Base-by-base conservation (phyloP, 148 eudicot species). In the Rhododendron henanense region DNA sequence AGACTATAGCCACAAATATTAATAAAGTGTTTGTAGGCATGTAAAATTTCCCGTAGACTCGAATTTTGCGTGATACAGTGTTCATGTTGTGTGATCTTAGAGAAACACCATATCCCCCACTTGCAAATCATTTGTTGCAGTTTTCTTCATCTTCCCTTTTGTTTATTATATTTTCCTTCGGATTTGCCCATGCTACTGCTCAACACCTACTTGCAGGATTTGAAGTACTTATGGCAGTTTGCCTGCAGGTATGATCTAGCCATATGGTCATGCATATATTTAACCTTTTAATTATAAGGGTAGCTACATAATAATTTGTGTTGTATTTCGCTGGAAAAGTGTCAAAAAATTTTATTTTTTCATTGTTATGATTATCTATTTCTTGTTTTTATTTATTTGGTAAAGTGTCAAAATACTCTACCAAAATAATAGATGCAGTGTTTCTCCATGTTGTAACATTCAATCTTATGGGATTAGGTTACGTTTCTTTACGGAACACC, bases 101-200 rank as follows among this genome's bases (percentile, higher is more conserved):
- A 69, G 75, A 69, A 69, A 69, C 75, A 69, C 37, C 75, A 13
- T 4, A 4, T 13, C 35, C 73, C 73, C 73, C 73, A 25, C 73
- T 25, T 69, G 37, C 39, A 69, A 13, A 69, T 69, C 39, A 69
- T 69, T 69, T 13, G 39, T 69, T 28, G 75, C 75, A 31, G 16
- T 69, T 28, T 31, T 25, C 75, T 65, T 65, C 73, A n/a, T n/a
- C 31, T 65, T 65, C 33, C 33, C 13, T 69, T 28, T 11, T 31
- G 75, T 69, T 31, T 69, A 69, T 69, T 69, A 69, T 31, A 69
- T 14, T 67, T 67, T 69, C 75, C 75, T 69, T 69, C 37, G 75
- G 37, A 31, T 69, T 28, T 69, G 75, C 75, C 75, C 75, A 69
- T 69, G 75, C 75, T 69, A 69, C 75, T 69, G 75, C 75, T 69